phyloP scores from a whole-genome alignment of 2,329 filamentous ascomycete species.

The Fusarium sp. region DNA sequence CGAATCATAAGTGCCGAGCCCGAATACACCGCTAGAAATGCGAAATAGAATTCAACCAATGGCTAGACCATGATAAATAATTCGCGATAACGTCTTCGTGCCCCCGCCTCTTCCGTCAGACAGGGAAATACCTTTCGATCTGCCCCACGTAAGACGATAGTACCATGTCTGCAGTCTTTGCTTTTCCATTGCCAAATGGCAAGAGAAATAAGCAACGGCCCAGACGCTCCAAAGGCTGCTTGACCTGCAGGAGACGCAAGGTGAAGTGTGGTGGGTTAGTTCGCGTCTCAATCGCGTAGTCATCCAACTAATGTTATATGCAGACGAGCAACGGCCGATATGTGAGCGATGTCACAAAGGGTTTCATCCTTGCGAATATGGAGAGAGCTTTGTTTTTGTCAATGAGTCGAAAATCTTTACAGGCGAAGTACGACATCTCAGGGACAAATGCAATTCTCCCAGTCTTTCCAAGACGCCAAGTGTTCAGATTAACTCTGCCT shows the following conservation, averaged over 20 bases:
- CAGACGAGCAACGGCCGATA: constrained; percentile 4
- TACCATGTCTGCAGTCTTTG: not conserved
- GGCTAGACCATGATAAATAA: not conserved
- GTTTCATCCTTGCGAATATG: not conserved
- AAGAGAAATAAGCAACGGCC: not conserved
- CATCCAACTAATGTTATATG: not conserved
- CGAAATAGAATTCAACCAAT: not conserved
- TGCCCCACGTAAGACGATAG: not conserved
- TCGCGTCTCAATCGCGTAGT: too few species aligned
- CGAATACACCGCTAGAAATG: not conserved
- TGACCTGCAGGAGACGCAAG: constrained; percentile 4
- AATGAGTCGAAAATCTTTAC: not conserved
- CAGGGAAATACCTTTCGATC: too few species aligned
- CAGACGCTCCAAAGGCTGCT: not conserved
- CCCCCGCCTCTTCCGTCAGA: not conserved
- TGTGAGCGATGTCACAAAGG: not conserved
- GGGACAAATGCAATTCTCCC: too few species aligned
- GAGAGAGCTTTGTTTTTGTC: not conserved
- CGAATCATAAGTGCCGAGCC: not conserved
- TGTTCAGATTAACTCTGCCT: not conserved
- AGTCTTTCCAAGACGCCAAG: not conserved
- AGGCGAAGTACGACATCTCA: too few species aligned
- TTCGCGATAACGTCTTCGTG: not conserved
- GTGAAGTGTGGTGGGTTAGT: constrained; percentile 1
- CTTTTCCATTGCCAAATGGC: not conserved